Conservation (phyloP, 1,284 basidiomycete genomes). For the Boletus albobrunnescens region DNA sequence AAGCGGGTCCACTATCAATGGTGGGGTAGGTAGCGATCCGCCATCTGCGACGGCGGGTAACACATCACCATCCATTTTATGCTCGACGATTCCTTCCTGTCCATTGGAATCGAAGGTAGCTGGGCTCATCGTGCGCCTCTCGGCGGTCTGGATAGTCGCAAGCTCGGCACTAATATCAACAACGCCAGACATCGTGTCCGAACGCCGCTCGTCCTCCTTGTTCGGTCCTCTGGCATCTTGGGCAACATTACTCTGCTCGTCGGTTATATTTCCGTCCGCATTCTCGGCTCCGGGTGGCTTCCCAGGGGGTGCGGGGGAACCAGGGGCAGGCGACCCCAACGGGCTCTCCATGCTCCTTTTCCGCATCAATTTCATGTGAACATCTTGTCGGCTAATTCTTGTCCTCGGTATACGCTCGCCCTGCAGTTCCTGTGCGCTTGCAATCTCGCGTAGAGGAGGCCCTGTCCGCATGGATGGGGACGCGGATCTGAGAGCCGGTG, state of each 20-base stretch:
- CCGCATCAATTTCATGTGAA: conserved; percentile 46
- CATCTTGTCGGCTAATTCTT: conserved; percentile 51
- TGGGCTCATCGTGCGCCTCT: conserved; percentile 36
- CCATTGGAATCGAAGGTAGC: neutral
- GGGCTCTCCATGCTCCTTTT: conserved; percentile 44
- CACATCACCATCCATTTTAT: neutral
- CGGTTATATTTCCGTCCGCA: neutral
- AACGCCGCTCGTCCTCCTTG: conserved; percentile 10
- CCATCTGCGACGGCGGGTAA: neutral
- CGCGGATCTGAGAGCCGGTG: conserved; percentile 18
- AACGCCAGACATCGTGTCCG: conserved; percentile 9
- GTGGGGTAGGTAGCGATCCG: neutral
- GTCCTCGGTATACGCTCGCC: conserved; percentile 29
- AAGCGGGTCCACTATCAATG: neutral
- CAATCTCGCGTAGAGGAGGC: conserved; percentile 29
- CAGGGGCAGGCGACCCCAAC: conserved; percentile 16
- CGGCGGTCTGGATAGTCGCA: conserved; percentile 44
- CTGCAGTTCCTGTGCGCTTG: conserved; percentile 23
- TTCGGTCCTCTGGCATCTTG: neutral
- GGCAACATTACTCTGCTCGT: neutral
- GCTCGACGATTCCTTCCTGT: neutral
- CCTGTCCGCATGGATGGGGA: conserved; percentile 23
- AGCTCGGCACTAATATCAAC: conserved; percentile 43
- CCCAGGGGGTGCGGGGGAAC: conserved; percentile 8
- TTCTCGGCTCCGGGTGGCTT: conserved; percentile 1